phyloP scores from a whole-genome alignment of 2,329 filamentous ascomycete species.

The Fusarium proliferatum region DNA sequence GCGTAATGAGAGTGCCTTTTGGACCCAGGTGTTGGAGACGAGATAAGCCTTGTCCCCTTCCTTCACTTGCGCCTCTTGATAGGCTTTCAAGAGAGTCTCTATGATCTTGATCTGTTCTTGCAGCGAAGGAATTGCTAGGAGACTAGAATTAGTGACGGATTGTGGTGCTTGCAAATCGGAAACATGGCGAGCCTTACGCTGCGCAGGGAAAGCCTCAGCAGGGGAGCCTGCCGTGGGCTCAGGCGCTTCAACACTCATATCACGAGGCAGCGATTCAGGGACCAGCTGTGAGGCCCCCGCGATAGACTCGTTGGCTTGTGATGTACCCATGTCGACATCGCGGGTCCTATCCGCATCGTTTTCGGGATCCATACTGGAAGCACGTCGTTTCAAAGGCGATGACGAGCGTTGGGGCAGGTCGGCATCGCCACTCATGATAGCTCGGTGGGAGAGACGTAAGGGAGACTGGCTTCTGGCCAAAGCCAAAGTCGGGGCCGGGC shows the following conservation, averaged over 20 bases:
- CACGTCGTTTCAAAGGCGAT: constrained; percentile 72
- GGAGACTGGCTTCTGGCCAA: constrained; percentile 63
- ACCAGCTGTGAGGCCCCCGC: constrained; percentile 29
- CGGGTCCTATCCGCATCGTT: constrained; percentile 53
- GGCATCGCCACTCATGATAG: constrained; percentile 69
- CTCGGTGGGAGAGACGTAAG: constrained; percentile 61
- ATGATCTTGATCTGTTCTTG: constrained; percentile 78
- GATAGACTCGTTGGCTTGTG: constrained; percentile 35
- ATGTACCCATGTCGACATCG: constrained; percentile 59
- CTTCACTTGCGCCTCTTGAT: constrained; percentile 63
- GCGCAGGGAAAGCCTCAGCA: constrained; percentile 32
- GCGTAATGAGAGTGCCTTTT: constrained; percentile 74
- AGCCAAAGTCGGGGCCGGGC: constrained; percentile 51
- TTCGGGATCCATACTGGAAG: constrained; percentile 70
- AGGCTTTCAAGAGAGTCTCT: constrained; percentile 66
- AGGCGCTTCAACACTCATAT: constrained; percentile 56
- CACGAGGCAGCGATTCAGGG: constrained; percentile 47
- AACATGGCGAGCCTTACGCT: constrained; percentile 42
- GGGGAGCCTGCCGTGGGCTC: constrained; percentile 43
- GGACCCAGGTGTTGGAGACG: constrained; percentile 83
- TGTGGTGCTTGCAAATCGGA: background rate
- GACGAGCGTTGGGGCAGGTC: constrained; percentile 70
- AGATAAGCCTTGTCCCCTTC: constrained; percentile 82
- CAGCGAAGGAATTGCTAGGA: constrained; percentile 52
- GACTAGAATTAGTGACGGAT: constrained; percentile 26